These are phyloP conservation scores for Centrapalus pauciflorus DNA, from an alignment of 129 eudicot genomes.

Conservation along the genomic window DNA sequence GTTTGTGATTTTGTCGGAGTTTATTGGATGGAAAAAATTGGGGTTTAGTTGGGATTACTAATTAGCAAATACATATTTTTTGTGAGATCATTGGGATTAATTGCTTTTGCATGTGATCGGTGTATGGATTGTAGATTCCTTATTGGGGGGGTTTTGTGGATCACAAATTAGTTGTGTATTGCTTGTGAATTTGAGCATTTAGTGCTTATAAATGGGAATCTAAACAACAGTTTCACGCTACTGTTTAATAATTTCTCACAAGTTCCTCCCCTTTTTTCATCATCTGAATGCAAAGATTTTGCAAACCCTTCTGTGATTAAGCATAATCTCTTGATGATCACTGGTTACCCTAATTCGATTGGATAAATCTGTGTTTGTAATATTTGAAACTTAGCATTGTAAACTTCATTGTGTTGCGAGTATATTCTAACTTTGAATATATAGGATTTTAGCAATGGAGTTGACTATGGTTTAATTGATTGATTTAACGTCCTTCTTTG, in stretches of 20 bases:
- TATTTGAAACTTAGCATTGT: not conserved
- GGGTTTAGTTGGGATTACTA: conserved; percentile 37
- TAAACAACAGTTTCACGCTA: conserved; percentile 9
- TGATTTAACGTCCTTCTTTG: not conserved
- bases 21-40: conserved; percentile 7
- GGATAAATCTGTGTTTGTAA: not conserved
- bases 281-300: not conserved
- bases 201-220: conserved; percentile 19
- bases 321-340: conserved; percentile 1
- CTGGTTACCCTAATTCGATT: not conserved
- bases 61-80: conserved; percentile 3
- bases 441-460: conserved; percentile 7
- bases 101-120: conserved; percentile 35
- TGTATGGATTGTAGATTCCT: conserved; percentile 20
- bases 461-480: not conserved
- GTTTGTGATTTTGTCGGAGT: conserved; percentile 13
- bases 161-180: conserved; percentile 20
- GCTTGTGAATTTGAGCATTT: conserved; percentile 18
- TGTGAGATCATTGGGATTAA: conserved; percentile 11
- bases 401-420: not conserved
- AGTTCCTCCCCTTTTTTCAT: not conserved
- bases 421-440: not conserved
- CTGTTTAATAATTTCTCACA: not conserved
- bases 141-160: conserved; percentile 29
- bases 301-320: conserved; percentile 2